Evolutionary conservation across 495 filamentous ascomycete species (phyloP).

Genomic region (Xylaria nigripes): DNA sequence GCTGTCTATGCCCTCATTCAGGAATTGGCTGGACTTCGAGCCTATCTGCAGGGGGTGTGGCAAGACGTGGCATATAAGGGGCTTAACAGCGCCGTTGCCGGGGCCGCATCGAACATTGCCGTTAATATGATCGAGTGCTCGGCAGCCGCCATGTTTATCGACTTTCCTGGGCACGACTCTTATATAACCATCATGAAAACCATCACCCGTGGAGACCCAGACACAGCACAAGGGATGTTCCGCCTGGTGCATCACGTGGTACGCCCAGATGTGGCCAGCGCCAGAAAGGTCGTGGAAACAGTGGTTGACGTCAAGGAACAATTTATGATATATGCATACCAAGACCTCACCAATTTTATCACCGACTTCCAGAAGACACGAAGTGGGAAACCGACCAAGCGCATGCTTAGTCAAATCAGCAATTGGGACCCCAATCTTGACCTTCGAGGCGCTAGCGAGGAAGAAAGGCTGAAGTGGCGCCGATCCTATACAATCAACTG

Average conservation of each 20-base stretch:
- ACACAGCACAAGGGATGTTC: constrained; percentile 26
- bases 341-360: constrained; percentile 39
- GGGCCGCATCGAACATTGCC: constrained; percentile 34
- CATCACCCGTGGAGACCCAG: constrained; percentile 30
- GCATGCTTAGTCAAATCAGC: constrained; percentile 29
- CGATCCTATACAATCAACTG: constrained; percentile 42
- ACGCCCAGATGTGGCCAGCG: constrained; percentile 2
- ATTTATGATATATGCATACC: constrained; percentile 35
- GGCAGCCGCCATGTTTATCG: constrained; percentile 29
- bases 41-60: constrained; percentile 36
- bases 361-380: constrained; percentile 38
- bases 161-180: constrained; percentile 36
- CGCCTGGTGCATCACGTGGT: constrained; percentile 12
- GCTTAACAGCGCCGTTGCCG: constrained; percentile 40
- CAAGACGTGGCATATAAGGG: constrained; percentile 36
- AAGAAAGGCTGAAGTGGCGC: constrained; percentile 36
- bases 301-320: constrained; percentile 33
- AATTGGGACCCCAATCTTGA: constrained; percentile 39
- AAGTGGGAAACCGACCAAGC: constrained; percentile 39
- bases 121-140: constrained; percentile 31
- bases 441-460: constrained; percentile 28
- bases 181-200: constrained; percentile 32
- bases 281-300: constrained; percentile 9
- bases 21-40: constrained; percentile 28
- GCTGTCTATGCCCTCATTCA: constrained; percentile 28